These are phyloP conservation scores for Diaporthe vexans DNA, from an alignment of 2,329 filamentous ascomycete genomes.

Conservation along the genomic window DNA sequence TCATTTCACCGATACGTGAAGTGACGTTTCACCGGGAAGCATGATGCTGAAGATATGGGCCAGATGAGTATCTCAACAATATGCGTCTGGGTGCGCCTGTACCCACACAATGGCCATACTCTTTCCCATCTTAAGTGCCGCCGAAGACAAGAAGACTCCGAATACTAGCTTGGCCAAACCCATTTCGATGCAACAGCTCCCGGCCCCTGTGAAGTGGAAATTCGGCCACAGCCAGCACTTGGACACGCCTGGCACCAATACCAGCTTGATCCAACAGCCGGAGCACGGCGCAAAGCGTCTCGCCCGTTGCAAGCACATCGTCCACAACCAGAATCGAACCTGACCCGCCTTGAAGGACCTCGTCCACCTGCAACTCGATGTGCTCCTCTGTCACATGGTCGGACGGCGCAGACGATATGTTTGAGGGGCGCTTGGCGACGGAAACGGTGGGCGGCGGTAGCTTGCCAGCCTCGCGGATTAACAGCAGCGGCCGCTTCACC, in stretches of 20 bases:
- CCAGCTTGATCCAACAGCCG: conserved; percentile 60
- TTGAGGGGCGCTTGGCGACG: conserved; percentile 60
- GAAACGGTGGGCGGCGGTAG: conserved; percentile 69
- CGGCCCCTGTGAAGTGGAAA: conserved; percentile 69
- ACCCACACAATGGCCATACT: too few species aligned
- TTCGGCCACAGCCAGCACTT: conserved; percentile 68
- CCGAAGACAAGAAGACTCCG: conserved; percentile 68
- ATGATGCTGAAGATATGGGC: background rate
- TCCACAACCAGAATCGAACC: conserved; percentile 69
- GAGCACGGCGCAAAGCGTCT: conserved; percentile 67
- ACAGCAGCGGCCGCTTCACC: conserved; percentile 58
- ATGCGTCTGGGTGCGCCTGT: background rate
- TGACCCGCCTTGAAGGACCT: conserved; percentile 51
- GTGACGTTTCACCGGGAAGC: background rate
- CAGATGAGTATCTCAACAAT: background rate
- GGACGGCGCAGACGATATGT: conserved; percentile 64
- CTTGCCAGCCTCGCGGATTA: conserved; percentile 70
- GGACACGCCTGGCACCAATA: conserved; percentile 56
- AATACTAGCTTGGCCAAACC: conserved; percentile 64
- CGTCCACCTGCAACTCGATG: conserved; percentile 65
- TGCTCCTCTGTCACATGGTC: conserved; percentile 47
- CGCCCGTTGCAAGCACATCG: conserved; percentile 70
- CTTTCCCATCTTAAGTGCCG: conserved; percentile 52
- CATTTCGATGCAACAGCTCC: conserved; percentile 57
- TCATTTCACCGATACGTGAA: background rate